A percentile compares a stretch with the other conserved stretches of the same genome.
phyloP scores from a whole-genome alignment of 805 yeast genomes.

The Candida tallmaniae region DNA sequence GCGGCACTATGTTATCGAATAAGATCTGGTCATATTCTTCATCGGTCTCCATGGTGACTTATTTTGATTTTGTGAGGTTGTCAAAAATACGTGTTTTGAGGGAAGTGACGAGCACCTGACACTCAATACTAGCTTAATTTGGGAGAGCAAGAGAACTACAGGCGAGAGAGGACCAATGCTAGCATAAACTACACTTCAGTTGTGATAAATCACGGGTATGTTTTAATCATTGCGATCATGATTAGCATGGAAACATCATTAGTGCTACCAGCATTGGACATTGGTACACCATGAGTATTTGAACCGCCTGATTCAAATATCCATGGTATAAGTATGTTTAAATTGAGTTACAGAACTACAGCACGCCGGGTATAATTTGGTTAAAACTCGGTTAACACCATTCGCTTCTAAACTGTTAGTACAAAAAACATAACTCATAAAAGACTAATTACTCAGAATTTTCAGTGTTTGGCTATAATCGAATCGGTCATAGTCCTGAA shows the following conservation, averaged over 20 bases:
- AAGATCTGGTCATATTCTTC: slow-evolving; percentile 13
- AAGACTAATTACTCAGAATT: slow-evolving; percentile 48
- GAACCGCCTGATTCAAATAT: background rate
- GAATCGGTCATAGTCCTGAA: slow-evolving; percentile 66
- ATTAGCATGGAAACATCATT: slow-evolving; percentile 61
- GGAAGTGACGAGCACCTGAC: background rate
- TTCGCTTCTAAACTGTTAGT: too few relatives aligned
- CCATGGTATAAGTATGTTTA: background rate
- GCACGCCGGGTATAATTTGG: too few relatives aligned
- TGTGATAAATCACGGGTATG: slow-evolving; percentile 6
- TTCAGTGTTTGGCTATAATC: slow-evolving; percentile 64
- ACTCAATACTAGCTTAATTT: background rate
- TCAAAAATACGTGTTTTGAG: background rate
- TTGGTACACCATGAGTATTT: background rate
- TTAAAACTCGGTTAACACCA: background rate
- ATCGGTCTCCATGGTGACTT: background rate
- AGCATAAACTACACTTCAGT: slow-evolving; percentile 6
- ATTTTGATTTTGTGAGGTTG: background rate
- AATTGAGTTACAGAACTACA: too few relatives aligned
- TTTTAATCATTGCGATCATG: slow-evolving; percentile 37
- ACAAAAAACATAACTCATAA: too few relatives aligned
- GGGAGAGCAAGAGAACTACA: background rate
- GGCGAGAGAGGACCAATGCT: background rate
- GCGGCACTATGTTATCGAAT: slow-evolving; percentile 30
- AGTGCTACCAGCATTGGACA: too few relatives aligned